phyloP scores from a whole-genome alignment of 208 protist genomes.

The Lotmaria passim region DNA sequence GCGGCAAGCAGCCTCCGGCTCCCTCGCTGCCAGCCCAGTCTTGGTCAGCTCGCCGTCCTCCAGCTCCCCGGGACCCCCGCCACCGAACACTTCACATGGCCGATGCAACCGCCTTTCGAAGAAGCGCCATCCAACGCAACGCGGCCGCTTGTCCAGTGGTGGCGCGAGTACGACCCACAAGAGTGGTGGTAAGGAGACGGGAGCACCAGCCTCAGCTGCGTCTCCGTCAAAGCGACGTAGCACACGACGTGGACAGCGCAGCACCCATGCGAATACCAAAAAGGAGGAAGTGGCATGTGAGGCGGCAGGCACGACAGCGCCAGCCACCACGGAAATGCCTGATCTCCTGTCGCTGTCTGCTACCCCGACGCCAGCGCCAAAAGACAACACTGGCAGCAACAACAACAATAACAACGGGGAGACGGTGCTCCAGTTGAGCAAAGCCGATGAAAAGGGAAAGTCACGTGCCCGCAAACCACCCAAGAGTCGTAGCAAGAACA shows the following conservation, averaged over 20 bases:
- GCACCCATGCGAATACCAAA: too few species aligned
- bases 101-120: not conserved
- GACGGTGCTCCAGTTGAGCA: not conserved
- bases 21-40: slow-evolving; percentile 22
- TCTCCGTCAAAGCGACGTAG: too few species aligned
- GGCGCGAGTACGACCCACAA: too few species aligned
- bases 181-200: not conserved
- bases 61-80: not conserved
- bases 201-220: not conserved
- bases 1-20: slow-evolving; percentile 6
- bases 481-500: slow-evolving; percentile 7
- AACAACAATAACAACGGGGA: not conserved
- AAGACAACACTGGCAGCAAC: not conserved
- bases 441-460: not conserved
- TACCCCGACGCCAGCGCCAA: too few species aligned
- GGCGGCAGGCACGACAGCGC: too few species aligned
- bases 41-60: slow-evolving; percentile 10
- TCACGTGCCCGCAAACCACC: not conserved
- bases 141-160: not conserved
- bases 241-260: too few species aligned
- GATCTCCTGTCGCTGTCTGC: too few species aligned
- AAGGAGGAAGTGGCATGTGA: too few species aligned
- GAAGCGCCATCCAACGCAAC: not conserved
- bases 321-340: too few species aligned
- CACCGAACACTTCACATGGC: not conserved